Conservation (phyloP, 257 asterid species). For the Petunia secreta region DNA sequence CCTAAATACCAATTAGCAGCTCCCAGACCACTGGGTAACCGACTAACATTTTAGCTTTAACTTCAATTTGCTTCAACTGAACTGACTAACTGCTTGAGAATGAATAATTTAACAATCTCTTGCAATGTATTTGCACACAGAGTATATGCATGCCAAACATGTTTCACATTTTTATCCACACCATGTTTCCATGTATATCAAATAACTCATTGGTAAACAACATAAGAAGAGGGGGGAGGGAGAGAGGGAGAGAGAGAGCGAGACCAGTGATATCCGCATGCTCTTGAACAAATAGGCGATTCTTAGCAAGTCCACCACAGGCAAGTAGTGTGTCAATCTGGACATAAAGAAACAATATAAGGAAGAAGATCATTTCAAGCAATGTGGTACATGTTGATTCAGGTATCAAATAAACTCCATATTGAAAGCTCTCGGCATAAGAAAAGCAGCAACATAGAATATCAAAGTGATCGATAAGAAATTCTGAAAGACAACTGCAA, state of each 20-base stretch:
- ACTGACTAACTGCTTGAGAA: neutral
- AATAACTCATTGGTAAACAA: neutral
- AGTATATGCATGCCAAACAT: neutral
- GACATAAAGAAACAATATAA: conserved; percentile 29
- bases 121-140: neutral
- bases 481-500: neutral
- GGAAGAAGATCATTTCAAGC: conserved; percentile 21
- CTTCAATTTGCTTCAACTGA: neutral
- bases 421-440: neutral
- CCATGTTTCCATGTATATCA: conserved; percentile 17
- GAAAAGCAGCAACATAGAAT: neutral
- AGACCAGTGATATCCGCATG: conserved; percentile 90
- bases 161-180: conserved; percentile 12
- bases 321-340: conserved; percentile 96
- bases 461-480: conserved; percentile 15
- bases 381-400: neutral
- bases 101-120: neutral
- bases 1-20: conserved; percentile 19
- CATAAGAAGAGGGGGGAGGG: conserved; percentile 24
- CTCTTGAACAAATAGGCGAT: conserved; percentile 81
- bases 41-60: neutral
- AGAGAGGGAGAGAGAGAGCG: conserved; percentile 36
- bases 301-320: conserved; percentile 92
- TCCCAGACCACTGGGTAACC: neutral
- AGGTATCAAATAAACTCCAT: conserved; percentile 6